Conservation (phyloP, 2,329 filamentous ascomycete genomes). For the Acrodontium crateriforme region DNA sequence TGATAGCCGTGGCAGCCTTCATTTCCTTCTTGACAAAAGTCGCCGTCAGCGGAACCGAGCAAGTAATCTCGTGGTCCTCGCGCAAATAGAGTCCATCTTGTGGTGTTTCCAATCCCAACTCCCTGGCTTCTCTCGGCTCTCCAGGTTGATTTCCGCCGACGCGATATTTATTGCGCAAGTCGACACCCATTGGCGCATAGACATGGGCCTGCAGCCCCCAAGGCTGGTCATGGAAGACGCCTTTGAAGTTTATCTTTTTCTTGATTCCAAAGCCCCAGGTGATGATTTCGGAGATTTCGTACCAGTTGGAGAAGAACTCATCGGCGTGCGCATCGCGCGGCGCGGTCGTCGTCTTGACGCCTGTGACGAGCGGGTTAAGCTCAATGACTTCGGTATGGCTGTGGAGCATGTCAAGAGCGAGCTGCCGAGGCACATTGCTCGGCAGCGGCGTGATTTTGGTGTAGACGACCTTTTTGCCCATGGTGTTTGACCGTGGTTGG, state of each 20-base stretch:
- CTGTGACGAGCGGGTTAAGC: constrained; percentile 54
- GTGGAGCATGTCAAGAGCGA: constrained; percentile 60
- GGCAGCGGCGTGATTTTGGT: constrained; percentile 59
- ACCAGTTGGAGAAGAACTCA: constrained; percentile 62
- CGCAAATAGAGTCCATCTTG: constrained; percentile 52
- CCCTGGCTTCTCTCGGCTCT: constrained; percentile 46
- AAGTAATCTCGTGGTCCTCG: constrained; percentile 58
- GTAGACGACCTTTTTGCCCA: constrained; percentile 47
- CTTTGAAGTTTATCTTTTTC: constrained; percentile 53
- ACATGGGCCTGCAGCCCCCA: constrained; percentile 61
- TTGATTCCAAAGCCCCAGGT: constrained; percentile 55
- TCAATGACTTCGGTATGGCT: constrained; percentile 57
- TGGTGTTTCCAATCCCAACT: constrained; percentile 52
- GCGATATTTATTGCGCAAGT: constrained; percentile 54
- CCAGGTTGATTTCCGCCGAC: constrained; percentile 57
- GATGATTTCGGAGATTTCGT: constrained; percentile 56
- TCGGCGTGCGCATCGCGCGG: constrained; percentile 54
- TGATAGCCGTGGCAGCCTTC: constrained; percentile 52
- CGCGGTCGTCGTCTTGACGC: constrained; percentile 49
- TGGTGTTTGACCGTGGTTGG: constrained; percentile 7
- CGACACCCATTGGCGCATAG: constrained; percentile 53
- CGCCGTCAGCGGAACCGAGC: constrained; percentile 48
- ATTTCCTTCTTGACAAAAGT: constrained; percentile 53
- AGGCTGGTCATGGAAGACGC: constrained; percentile 58
- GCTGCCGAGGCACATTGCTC: constrained; percentile 54